These are phyloP conservation scores for Saccharomycopsis guyanensis DNA, from an alignment of 805 yeast genomes.

Conservation along the genomic window DNA sequence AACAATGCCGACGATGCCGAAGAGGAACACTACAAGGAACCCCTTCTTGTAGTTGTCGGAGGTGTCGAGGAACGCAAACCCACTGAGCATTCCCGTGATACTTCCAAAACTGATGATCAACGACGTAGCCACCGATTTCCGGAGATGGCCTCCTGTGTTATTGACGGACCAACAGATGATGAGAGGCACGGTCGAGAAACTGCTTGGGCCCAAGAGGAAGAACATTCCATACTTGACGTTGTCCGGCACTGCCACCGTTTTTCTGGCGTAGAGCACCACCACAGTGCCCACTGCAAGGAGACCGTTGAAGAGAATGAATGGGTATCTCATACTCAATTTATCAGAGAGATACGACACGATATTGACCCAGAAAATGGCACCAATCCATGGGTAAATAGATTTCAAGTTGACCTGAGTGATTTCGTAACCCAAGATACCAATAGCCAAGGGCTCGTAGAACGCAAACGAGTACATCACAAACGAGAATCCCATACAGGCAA, in stretches of 20 bases:
- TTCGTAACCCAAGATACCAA: conserved; percentile 41
- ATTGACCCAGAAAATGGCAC: conserved; percentile 10
- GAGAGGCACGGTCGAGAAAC: conserved; percentile 43
- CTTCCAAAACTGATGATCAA: conserved; percentile 66
- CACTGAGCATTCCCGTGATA: conserved; percentile 38
- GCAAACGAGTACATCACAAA: conserved; percentile 63
- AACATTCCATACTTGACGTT: conserved; percentile 31
- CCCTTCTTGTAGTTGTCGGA: conserved; percentile 5
- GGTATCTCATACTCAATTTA: not conserved
- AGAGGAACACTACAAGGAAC: conserved; percentile 4
- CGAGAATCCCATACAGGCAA: conserved; percentile 50
- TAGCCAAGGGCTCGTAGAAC: conserved; percentile 61
- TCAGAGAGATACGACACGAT: conserved; percentile 3
- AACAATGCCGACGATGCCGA: not conserved
- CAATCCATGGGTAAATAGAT: conserved; percentile 11
- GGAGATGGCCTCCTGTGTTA: conserved; percentile 39
- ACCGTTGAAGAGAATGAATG: conserved; percentile 6
- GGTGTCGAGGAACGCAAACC: conserved; percentile 36
- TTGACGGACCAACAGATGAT: conserved; percentile 51
- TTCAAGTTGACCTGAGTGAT: conserved; percentile 31
- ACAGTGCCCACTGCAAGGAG: not conserved
- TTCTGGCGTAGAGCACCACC: conserved; percentile 48
- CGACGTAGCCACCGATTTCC: conserved; percentile 51
- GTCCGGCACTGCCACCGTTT: conserved; percentile 43
- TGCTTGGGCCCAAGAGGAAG: conserved; percentile 23